Evolutionary conservation across 345 rosid genomes (phyloP).

Genomic region (Hibiscus syriacus): DNA sequence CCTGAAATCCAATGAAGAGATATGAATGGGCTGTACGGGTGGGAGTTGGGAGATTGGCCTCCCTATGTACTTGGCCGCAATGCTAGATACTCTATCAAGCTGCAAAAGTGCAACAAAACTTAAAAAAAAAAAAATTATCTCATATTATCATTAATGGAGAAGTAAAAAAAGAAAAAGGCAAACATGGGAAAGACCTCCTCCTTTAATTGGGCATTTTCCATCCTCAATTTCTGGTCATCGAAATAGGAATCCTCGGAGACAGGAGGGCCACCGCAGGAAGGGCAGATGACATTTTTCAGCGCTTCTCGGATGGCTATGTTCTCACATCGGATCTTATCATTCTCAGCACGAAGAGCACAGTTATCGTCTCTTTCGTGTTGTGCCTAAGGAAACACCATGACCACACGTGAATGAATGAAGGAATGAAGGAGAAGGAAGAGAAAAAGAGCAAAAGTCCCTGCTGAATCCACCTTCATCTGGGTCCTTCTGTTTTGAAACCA

Average conservation of each 20-base stretch:
- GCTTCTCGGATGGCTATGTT: conserved; percentile 94
- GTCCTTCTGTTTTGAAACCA: conserved; percentile 98
- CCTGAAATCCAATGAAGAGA: conserved; percentile 73
- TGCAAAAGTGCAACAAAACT: conserved; percentile 23
- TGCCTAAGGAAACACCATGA: conserved; percentile 32
- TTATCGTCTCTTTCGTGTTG: conserved; percentile 95
- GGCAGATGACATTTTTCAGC: conserved; percentile 81
- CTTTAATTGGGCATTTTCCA: conserved; percentile 86
- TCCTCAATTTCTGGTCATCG: conserved; percentile 75
- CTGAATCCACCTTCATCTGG: conserved; percentile 69
- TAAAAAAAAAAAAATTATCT: neutral
- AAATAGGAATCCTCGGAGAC: conserved; percentile 68
- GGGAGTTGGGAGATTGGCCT: conserved; percentile 89
- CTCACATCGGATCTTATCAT: conserved; percentile 93
- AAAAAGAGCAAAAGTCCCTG: neutral
- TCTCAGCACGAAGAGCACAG: conserved; percentile 65
- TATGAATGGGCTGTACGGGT: conserved; percentile 63
- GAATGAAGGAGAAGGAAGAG: neutral
- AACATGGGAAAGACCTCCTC: conserved; percentile 53
- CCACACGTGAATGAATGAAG: neutral
- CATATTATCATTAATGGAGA: neutral
- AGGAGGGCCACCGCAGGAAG: conserved; percentile 89
- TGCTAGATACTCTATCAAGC: conserved; percentile 93
- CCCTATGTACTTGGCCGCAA: conserved; percentile 95
- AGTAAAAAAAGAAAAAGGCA: neutral